Percentiles rank a stretch among this genome's conserved stretches.
Conservation (phyloP, 2,329 filamentous ascomycete genomes). For the Neopestalotiopsis sp. region DNA sequence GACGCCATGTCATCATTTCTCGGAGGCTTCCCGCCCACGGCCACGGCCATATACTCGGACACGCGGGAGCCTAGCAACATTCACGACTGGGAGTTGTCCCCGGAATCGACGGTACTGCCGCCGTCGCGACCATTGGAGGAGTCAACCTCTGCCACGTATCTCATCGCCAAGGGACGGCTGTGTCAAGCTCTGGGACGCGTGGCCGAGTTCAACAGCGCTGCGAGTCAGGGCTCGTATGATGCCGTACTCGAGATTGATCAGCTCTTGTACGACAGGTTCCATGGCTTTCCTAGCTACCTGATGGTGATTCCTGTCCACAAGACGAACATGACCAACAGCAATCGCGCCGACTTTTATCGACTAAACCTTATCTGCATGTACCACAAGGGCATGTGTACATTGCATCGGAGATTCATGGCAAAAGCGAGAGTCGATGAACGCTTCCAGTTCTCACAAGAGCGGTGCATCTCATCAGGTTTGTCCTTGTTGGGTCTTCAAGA, state of each 20-base stretch:
- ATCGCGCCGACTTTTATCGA: slow-evolving; percentile 48
- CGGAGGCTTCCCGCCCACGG: slow-evolving; percentile 54
- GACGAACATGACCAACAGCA: background rate
- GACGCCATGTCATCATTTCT: slow-evolving; percentile 60
- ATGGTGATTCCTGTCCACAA: background rate
- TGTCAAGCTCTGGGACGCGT: slow-evolving; percentile 54
- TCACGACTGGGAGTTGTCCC: slow-evolving; percentile 57
- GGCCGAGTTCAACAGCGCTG: slow-evolving; percentile 40
- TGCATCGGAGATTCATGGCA: slow-evolving; percentile 54
- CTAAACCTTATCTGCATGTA: slow-evolving; percentile 54
- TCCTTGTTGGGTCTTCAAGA: slow-evolving; percentile 28
- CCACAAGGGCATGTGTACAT: slow-evolving; percentile 52
- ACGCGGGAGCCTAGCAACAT: slow-evolving; percentile 55
- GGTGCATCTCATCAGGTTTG: slow-evolving; percentile 33
- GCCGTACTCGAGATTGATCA: slow-evolving; percentile 39
- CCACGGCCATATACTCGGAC: slow-evolving; percentile 51
- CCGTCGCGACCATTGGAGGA: slow-evolving; percentile 51
- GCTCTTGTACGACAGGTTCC: slow-evolving; percentile 38
- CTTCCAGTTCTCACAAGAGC: slow-evolving; percentile 24
- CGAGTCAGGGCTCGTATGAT: slow-evolving; percentile 23
- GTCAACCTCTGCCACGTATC: slow-evolving; percentile 53
- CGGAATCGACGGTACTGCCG: slow-evolving; percentile 53
- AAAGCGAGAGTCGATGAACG: slow-evolving; percentile 18
- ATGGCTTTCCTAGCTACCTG: slow-evolving; percentile 2
- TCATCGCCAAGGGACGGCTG: slow-evolving; percentile 55